Percentiles rank a stretch among this genome's conserved stretches.
These are phyloP conservation scores for Epichloe baconii DNA, from an alignment of 2,329 filamentous ascomycete genomes.

Conservation along the genomic window DNA sequence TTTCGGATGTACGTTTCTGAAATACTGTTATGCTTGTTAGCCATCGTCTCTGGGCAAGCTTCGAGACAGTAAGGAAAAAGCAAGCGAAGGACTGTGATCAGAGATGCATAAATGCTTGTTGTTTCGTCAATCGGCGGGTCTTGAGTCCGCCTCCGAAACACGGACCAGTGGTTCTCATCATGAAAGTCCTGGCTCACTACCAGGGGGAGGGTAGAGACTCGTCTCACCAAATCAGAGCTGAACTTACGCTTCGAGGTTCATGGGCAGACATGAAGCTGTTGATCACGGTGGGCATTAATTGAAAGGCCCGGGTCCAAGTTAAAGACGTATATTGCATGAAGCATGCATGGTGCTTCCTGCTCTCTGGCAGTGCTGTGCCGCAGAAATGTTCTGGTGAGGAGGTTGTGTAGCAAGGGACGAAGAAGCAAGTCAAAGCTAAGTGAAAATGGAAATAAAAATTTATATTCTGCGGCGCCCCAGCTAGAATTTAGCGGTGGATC, in stretches of 20 bases:
- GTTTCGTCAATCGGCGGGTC: conserved; percentile 73
- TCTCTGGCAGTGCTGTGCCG: not conserved
- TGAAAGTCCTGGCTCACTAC: conserved; percentile 7
- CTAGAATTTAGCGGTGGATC: not conserved
- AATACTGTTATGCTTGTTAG: too few species aligned
- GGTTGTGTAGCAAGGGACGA: not conserved
- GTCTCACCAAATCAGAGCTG: not conserved
- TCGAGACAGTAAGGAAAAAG: not conserved
- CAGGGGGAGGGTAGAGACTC: not conserved
- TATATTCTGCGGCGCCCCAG: conserved; percentile 1
- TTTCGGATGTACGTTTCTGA: not conserved
- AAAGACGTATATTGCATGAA: not conserved
- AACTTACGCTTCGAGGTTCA: conserved; percentile 2
- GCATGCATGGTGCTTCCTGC: not conserved
- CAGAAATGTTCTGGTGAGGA: not conserved
- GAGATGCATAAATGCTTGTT: conserved; percentile 64
- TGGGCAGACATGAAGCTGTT: not conserved
- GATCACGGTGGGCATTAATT: not conserved
- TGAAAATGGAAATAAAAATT: not conserved
- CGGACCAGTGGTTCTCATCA: conserved; percentile 88
- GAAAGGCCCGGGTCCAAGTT: not conserved
- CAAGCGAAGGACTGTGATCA: conserved; percentile 31
- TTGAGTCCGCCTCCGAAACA: conserved; percentile 91
- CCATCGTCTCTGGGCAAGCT: not conserved
- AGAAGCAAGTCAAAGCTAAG: not conserved